Conservation (phyloP, 108 stramenopile genomes). For the Mediolabrus comicus region DNA sequence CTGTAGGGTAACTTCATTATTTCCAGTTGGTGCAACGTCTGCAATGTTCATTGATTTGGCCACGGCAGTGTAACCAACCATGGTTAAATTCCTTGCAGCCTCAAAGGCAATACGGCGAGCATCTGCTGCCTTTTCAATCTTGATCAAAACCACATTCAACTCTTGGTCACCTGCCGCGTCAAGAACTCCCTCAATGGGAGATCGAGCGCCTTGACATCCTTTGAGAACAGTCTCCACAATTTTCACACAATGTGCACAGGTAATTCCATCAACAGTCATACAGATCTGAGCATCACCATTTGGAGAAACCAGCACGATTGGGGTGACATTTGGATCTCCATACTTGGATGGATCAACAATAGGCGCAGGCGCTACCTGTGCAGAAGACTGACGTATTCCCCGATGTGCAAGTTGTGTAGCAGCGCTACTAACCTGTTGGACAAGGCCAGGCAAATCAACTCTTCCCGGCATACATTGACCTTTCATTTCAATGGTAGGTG, state of each 20-base stretch:
- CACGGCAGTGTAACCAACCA: conserved; percentile 87
- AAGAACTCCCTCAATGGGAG: conserved; percentile 82
- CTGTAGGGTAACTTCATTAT: conserved; percentile 10
- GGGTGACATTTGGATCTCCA: conserved; percentile 75
- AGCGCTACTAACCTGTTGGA: conserved; percentile 62
- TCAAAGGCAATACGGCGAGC: conserved; percentile 81
- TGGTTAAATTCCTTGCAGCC: conserved; percentile 73
- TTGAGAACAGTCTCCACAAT: conserved; percentile 89
- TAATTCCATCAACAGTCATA: conserved; percentile 83
- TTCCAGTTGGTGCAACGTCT: conserved; percentile 6
- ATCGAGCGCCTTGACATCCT: conserved; percentile 82
- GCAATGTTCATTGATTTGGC: conserved; percentile 64
- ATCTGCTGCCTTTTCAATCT: conserved; percentile 57
- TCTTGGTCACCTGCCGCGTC: conserved; percentile 82
- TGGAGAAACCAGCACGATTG: conserved; percentile 65
- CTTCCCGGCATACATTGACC: conserved; percentile 74
- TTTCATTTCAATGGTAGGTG: conserved; percentile 61
- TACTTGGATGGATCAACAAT: conserved; percentile 45
- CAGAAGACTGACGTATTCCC: conserved; percentile 25
- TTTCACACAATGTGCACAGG: conserved; percentile 88
- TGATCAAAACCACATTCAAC: conserved; percentile 60
- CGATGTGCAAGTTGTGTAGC: conserved; percentile 83
- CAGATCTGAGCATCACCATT: conserved; percentile 76
- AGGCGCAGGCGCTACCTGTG: not conserved
- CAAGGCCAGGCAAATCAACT: conserved; percentile 67